Conservation (phyloP, 441 rosid species). For the Pelargonium cotyledonis region DNA sequence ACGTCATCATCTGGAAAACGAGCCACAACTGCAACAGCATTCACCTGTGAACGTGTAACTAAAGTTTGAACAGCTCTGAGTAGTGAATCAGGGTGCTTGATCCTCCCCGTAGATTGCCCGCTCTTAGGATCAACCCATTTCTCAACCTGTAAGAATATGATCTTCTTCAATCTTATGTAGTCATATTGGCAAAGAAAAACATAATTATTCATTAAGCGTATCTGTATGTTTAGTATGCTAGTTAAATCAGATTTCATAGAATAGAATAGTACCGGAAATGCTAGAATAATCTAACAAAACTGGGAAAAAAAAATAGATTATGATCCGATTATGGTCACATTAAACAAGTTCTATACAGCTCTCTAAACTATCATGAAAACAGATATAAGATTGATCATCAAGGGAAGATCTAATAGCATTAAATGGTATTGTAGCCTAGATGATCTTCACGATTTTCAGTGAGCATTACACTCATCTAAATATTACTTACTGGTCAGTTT, state of each 20-base stretch:
- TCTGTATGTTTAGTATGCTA: background rate
- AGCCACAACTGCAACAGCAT: constrained; percentile 56
- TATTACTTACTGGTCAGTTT: background rate
- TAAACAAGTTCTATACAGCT: background rate
- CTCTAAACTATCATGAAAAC: background rate
- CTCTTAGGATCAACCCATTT: constrained; percentile 50
- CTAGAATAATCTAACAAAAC: background rate
- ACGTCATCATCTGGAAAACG: constrained; percentile 57
- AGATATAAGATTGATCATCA: background rate
- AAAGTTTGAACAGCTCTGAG: constrained; percentile 45
- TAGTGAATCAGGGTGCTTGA: constrained; percentile 44
- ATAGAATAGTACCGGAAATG: background rate
- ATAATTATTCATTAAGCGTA: background rate
- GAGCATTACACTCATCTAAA: background rate
- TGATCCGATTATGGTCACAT: background rate
- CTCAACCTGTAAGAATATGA: constrained; percentile 36
- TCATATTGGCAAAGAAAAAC: background rate
- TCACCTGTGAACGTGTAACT: constrained; percentile 36
- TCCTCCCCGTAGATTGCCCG: constrained; percentile 59
- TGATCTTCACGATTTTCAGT: background rate
- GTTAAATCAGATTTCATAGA: background rate
- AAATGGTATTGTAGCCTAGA: background rate
- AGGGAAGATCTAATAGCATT: no score
- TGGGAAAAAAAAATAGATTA: background rate
- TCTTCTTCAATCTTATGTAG: background rate